These are phyloP conservation scores for Vaccinium vitisidaea DNA, from an alignment of 148 eudicot species.

Conservation along the genomic window DNA sequence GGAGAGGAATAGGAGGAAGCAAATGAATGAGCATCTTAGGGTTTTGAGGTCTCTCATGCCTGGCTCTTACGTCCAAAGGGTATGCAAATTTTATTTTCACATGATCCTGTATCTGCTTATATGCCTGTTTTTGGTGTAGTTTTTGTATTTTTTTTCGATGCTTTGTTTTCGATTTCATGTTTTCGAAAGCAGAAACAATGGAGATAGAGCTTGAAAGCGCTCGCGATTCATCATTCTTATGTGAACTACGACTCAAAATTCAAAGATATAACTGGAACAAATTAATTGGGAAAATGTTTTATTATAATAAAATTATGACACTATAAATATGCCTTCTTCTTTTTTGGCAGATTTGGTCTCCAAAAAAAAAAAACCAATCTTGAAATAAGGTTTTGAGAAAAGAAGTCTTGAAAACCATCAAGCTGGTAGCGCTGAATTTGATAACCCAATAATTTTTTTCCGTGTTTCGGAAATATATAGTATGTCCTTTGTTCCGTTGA, in stretches of 20 bases:
- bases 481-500: background rate
- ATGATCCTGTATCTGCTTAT: background rate
- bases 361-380: background rate
- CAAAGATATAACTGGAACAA: background rate
- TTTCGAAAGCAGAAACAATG: no score
- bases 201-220: background rate
- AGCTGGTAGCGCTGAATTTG: background rate
- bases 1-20: conserved; percentile 91
- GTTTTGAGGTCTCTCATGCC: conserved; percentile 98
- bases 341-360: no score
- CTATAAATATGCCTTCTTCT: no score
- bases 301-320: background rate
- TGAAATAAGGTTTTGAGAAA: background rate
- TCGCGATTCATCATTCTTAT: background rate
- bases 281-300: background rate
- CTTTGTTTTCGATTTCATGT: background rate
- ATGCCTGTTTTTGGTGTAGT: background rate
- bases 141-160: background rate
- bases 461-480: background rate
- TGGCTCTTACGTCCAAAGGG: conserved; percentile 96
- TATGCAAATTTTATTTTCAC: conserved; percentile 19
- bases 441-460: background rate
- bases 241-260: background rate
- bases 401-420: background rate
- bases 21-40: conserved; percentile 96